Evolutionary conservation across 108 stramenopile species (phyloP), one percentile per base, ranked within the genome.

Genomic region (Nitzschia inconspicua): DNA sequence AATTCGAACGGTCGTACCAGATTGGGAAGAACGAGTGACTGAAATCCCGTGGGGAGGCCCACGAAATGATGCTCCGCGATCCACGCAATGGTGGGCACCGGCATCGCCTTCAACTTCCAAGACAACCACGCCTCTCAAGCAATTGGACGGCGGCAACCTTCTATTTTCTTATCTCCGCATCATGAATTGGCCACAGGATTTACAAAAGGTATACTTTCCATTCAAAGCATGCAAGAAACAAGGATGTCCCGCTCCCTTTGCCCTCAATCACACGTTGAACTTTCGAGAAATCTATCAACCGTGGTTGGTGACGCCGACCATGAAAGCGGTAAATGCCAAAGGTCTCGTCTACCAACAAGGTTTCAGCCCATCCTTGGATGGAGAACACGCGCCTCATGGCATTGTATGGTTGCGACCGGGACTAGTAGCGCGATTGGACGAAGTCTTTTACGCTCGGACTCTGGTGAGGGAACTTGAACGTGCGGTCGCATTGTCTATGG

Each of bases 281-380:
- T 90, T 72, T 65, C 54, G 89, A 34, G 85, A 86, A 65, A 78
- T 73, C 27, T 90, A 83, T 61, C 68, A 68, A 44, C 89, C 85
- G 9, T 90, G 83, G 83, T 55, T 68, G 41, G 61, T 80, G 1
- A 60, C 83, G 25, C 83, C 81, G 3, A 37, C 63, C 2, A 50
- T 66, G 23, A 66, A 80, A 0, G 44, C 63, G 23, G 81, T 77
- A 58, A 90, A 90, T 64, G 39, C 47, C 19, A 58, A 64, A 27
- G 84, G 84, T 14, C 83, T 72, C 36, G 54, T 84, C 13, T 89
- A 85, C 47, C 51, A 57, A 22, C 72, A 76, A 11, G 83, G 83
- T 19, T 78, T 86, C 53, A 61, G 64, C 56, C 79, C 71, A 13
- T n/a, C 73, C 2, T 39, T 40, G 4, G 63, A 49, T 5, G 26